Conservation (phyloP, 2,329 filamentous ascomycete genomes). For the Oidium heveae region DNA sequence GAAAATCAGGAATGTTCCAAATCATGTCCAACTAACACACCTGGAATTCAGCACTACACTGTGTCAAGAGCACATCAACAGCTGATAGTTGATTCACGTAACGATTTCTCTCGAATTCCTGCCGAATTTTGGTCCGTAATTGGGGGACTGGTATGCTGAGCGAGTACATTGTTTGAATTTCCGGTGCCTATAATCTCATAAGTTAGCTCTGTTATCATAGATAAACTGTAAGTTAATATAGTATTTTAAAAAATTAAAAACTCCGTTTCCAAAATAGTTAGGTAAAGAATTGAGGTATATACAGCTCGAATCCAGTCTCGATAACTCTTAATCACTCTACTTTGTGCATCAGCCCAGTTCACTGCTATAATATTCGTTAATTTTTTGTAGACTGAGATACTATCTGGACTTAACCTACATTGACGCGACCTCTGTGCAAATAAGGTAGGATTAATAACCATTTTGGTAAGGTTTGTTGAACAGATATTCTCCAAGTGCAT, state of each 20-base stretch:
- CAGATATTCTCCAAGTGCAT: too few relatives aligned
- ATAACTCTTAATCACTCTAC: slow-evolving; percentile 70
- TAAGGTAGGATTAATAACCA: slow-evolving; percentile 83
- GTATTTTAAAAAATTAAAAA: background rate
- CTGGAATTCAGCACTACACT: slow-evolving; percentile 88
- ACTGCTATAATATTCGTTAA: slow-evolving; percentile 35
- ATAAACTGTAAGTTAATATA: background rate
- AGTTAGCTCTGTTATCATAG: slow-evolving; percentile 4
- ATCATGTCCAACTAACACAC: slow-evolving; percentile 20
- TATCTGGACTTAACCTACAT: slow-evolving; percentile 33
- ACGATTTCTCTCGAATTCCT: slow-evolving; percentile 91
- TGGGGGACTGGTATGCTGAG: slow-evolving; percentile 67
- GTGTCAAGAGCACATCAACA: slow-evolving; percentile 71
- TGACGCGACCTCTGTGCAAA: slow-evolving; percentile 60
- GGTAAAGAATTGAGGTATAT: slow-evolving; percentile 18
- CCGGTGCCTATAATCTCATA: slow-evolving; percentile 42
- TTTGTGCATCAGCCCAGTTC: slow-evolving; percentile 74
- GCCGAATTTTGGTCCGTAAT: slow-evolving; percentile 78
- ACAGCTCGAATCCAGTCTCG: slow-evolving; percentile 91
- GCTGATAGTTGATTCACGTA: slow-evolving; percentile 74
- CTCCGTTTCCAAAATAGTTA: background rate
- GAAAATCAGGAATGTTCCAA: too few relatives aligned
- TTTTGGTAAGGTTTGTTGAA: slow-evolving; percentile 13
- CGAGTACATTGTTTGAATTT: slow-evolving; percentile 94
- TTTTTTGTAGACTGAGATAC: slow-evolving; percentile 20